Evolutionary conservation across 129 eudicot genomes (phyloP), one percentile per base, ranked within the genome.

Genomic region (Chrysanthemum seticuspe): DNA sequence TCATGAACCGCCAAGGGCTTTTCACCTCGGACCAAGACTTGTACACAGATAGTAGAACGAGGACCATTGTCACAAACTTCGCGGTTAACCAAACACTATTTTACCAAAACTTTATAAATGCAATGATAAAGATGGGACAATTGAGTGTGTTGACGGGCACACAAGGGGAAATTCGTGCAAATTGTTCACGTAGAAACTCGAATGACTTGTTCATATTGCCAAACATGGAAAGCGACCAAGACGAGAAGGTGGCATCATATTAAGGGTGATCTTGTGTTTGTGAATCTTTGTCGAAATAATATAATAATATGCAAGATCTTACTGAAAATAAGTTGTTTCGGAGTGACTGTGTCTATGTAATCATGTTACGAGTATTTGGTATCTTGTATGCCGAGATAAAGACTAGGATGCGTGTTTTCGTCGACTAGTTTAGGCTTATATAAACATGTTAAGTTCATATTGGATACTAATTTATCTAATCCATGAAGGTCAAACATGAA

Each of bases 101-200:
- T 67, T 90, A 62, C 72, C 82, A 85, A 71, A 82, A 81, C 18
- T 90, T 90, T 79, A 89, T 83, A 68, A 27, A 13, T 13, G 81
- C 89, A 2, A 83, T 87, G 91, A 65, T 87, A 8, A 90, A 87
- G 80, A 83, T 90, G 96, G 80, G 87, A 1, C 91, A 87, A 71
- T 47, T 90, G 54, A 71, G 79, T 2, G 94, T 87, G 47, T 40
- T 40, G 10, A 40, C 47, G 10, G 47, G 47, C 10, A 40, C 47
- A 40, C 47, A 40, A 40, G 47, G 47, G 47, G 47, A 40, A 40
- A 40, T 40, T 5, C 47, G 47, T 1, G 10, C 9, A 40, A 40
- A 40, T 6, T 40, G 47, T 40, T 40, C 47, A 6, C 47, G 47
- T 5, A 40, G 0, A 40, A 40, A 40, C 73, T 75, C 83, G 78